These are phyloP conservation scores for Penium margaritaceum DNA, from an alignment of 139 green algal genomes.

Conservation along the genomic window DNA sequence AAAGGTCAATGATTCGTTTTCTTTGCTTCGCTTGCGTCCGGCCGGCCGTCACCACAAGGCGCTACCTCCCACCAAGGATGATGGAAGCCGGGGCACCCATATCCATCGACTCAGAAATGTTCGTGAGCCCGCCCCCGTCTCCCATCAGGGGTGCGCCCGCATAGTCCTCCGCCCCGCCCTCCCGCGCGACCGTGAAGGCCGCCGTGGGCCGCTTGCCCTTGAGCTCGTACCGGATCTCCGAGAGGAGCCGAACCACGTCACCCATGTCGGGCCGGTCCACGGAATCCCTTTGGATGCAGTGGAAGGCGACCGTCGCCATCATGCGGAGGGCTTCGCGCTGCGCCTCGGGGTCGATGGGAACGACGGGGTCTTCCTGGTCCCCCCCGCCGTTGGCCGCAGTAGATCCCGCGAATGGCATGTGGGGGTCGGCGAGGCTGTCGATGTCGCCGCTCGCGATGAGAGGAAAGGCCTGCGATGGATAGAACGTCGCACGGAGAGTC, in stretches of 20 bases:
- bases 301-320: not conserved
- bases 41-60: no score
- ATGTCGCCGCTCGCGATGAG: not conserved
- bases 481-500: no score
- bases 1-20: no score
- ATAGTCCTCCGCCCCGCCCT: not conserved
- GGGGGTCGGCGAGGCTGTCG: not conserved
- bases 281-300: not conserved
- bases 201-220: not conserved
- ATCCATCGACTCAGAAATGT: not conserved
- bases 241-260: constrained; percentile 22
- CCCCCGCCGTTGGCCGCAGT: no score
- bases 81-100: not conserved
- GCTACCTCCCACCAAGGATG: not conserved
- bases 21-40: no score
- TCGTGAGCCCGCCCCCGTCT: not conserved
- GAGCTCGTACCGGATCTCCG: not conserved
- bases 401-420: no score
- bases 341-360: not conserved
- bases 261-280: constrained; percentile 18
- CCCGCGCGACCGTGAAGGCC: not conserved
- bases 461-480: not conserved
- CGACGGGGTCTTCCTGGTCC: no score
- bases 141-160: not conserved
- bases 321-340: not conserved